Base-by-base conservation (phyloP, 495 filamentous ascomycete genomes). In the Podospora appendiculata region DNA sequence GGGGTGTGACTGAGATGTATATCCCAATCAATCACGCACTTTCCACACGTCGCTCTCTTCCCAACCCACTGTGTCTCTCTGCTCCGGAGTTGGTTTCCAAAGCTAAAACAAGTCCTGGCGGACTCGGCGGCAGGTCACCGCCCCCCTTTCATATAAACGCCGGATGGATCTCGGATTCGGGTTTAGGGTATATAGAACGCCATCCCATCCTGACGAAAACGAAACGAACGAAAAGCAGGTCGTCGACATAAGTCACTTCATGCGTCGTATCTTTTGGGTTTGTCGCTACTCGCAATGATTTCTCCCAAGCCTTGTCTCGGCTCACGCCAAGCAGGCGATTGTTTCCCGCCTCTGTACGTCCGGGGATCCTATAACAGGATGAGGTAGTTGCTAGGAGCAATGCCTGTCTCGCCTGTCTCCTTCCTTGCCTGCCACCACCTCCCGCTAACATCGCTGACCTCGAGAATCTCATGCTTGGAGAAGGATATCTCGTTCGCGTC, bases 341-440 rank as follows among this genome's bases (percentile, higher is more conserved):
- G 35, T 14, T 3, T 36, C 8, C 18, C 35, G 6, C n/a, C 11
- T 16, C 25, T 8, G 36, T 4, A 43, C 18, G 14, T 43, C 41
- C 2, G 11, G 38, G 44, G 13, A 25, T 60, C 83, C 79, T 64
- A 98, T 82, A 98, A 81, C 62, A 98, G 75, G 68, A 97, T 96
- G 65, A 98, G 78, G 66, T 98, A 98, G 73, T 98, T 98, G 56
- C 89, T 95, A 16, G 93, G 93, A 48, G 93, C 93, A 68, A 97
- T 96, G 59, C 93, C 93, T 47, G 93, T 96, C 59, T 96, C 90
- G 63, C 93, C 93, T 56, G 70, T 96, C 65, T 89, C 81, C 73
- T 97, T 96, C 73, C 89, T 83, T 56, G 93, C 93, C 73, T 98
- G 93, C 93, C 93, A 98, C 93, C 93, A 98, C 70, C 93, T 72